These are phyloP conservation scores for Globisporangium viniferum DNA, from an alignment of 352 stramenopile genomes.

Conservation along the genomic window DNA sequence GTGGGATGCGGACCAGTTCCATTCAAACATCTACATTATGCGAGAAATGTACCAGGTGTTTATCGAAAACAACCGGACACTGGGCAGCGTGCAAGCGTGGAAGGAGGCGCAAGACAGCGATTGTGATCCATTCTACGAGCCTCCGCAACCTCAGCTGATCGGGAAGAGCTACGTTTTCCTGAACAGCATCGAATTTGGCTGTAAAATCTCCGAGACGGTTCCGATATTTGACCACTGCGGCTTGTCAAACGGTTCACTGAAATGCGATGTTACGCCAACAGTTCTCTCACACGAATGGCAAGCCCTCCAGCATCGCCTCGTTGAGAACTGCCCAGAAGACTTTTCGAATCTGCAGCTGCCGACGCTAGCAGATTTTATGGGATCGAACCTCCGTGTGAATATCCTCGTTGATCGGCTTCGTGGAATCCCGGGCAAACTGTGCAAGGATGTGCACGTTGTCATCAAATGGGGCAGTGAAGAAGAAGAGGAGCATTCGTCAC, in stretches of 20 bases:
- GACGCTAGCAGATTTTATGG: conserved; percentile 42
- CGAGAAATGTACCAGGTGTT: conserved; percentile 88
- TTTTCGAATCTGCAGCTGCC: conserved; percentile 33
- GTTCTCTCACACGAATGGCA: conserved; percentile 79
- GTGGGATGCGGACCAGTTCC: conserved; percentile 81
- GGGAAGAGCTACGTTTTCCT: conserved; percentile 73
- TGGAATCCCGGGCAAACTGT: conserved; percentile 70
- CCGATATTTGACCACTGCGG: conserved; percentile 61
- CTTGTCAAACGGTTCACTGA: conserved; percentile 32
- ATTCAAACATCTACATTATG: conserved; percentile 79
- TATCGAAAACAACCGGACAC: conserved; percentile 62
- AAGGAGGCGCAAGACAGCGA: conserved; percentile 32
- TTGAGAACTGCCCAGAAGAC: conserved; percentile 56
- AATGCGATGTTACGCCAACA: conserved; percentile 59
- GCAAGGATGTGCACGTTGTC: conserved; percentile 61
- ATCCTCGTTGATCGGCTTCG: conserved; percentile 47
- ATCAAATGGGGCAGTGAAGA: conserved; percentile 39
- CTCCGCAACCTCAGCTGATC: conserved; percentile 63
- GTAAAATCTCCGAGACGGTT: conserved; percentile 52
- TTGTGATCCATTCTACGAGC: conserved; percentile 79
- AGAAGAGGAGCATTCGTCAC: conserved; percentile 41
- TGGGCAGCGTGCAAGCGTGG: conserved; percentile 32
- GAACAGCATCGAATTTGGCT: conserved; percentile 52
- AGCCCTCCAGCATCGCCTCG: conserved; percentile 50
- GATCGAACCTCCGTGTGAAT: conserved; percentile 53